Base-by-base conservation (phyloP, 2,329 filamentous ascomycete genomes). In the Celoporthe dispersa region DNA sequence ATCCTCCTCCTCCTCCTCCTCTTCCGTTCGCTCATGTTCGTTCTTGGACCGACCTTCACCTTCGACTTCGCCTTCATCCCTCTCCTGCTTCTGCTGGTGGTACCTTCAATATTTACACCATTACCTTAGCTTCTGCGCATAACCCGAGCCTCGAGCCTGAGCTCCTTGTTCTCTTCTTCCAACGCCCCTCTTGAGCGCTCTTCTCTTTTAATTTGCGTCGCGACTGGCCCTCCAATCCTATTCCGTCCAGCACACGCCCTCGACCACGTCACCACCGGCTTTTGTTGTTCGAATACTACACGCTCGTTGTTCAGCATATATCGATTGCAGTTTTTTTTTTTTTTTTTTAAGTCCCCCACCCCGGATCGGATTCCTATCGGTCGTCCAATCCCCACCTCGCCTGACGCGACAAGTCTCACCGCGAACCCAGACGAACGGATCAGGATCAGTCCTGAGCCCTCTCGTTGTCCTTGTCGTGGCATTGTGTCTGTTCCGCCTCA, bases 41-140 rank as follows among this genome's bases (percentile, higher is more conserved):
- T 78, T 78, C 74, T 77, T 78, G 70, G 70, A 71, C 64, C 68
- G 68, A 67, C 70, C 65, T 64, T 66, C 28, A 70, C 64, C 74
- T 73, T 76, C 76, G 69, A 73, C 67, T 68, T 41, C 57, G 14
- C 66, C 66, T 73, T 74, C 64, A n/a, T 28, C 51, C 59, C 28
- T 68, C 66, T 22, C 55, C 41, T 51, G 41, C 62, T 51, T 64
- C 41, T 64, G 4, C 39, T 64, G 14, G 60, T 64, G 62, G 62
- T 51, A 64, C 73, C 70, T 68, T 59, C 14, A 39, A 39, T 59
- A 51, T 55, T 51, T 44, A 51, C 57, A 28, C 33, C 59, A 33
- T 68, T 39, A 69, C 68, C 64, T 63, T 67, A 39, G 63, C 63
- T 57, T 70, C 69, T 72, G 71, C 64, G 68, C 64, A 68, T 63